Evolutionary conservation across 495 filamentous ascomycete species (phyloP), one percentile per base, ranked within the genome.

Genomic region (Daldinia caldariorum): DNA sequence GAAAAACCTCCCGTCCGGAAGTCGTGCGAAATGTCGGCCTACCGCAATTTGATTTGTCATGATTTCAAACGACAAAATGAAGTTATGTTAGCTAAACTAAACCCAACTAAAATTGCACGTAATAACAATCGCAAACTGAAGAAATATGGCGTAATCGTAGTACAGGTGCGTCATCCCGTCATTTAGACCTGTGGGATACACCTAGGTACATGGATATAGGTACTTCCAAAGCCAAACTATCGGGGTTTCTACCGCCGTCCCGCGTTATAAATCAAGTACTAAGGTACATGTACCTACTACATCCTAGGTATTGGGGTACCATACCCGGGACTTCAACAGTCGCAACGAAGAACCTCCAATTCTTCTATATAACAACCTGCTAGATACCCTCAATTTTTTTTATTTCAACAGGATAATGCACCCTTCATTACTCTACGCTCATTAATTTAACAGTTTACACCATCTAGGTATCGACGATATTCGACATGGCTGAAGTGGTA

Each of bases 401-500:
- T 6, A 3, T 47, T 12, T 22, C 43, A 22, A 20, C 26, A 1
- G 26, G 26, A 26, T 2, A 6, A 35, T 35, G 10, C 20, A 22
- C 1, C 18, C 20, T 12, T 22, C 43, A 47, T 12, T n/a, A 3
- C 20, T 14, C 10, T 4, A 39, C 1, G 13, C 12, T 39, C 9
- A 39, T 39, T 39, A 8, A 39, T 39, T 9, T 4, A 39, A 20
- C 58, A 20, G 18, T 26, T 14, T 26, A 5, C 34, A 38, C 6
- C 1, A 34, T 35, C 41, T 10, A 45, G 39, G 38, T 34, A 54
- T 43, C 45, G 16, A 14, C 6, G 13, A 57, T 41, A 3, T 64
- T 1, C 56, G 54, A 59, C 39, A 71, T 71, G 69, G 58, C 68
- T 71, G 58, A 63, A 39, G 20, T 53, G n/a, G 69, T 71, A 53